Conservation (phyloP, 2,329 filamentous ascomycete genomes). For the Botrytis porri region DNA sequence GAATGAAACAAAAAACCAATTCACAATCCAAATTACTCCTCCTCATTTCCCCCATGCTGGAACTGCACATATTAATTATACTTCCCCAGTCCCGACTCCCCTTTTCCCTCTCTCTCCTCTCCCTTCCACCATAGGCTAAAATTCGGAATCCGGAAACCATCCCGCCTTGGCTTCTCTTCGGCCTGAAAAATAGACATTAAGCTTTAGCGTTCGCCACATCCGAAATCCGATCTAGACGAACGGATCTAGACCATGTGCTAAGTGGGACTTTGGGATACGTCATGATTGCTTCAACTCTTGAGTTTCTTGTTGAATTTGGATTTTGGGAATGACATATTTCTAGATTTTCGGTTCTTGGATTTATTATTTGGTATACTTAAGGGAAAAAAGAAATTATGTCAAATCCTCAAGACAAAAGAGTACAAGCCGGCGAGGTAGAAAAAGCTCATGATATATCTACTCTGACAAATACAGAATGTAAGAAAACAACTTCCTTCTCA, state of each 20-base stretch:
- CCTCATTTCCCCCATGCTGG: neutral
- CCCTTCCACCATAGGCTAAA: neutral
- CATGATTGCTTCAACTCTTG: neutral
- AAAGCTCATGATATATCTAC: slow-evolving; percentile 1
- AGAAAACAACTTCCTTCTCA: neutral
- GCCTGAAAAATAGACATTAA: neutral
- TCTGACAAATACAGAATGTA: slow-evolving; percentile 1
- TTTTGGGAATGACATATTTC: neutral
- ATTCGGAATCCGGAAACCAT: neutral
- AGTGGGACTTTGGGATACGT: neutral
- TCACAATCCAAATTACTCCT: neutral
- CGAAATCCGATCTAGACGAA: neutral
- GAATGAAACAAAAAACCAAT: neutral
- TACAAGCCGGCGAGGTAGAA: slow-evolving; percentile 6
- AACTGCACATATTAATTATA: neutral
- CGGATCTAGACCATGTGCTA: neutral
- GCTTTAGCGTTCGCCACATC: neutral
- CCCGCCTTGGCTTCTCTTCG: neutral
- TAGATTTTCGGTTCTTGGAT: neutral
- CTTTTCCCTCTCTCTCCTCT: neutral
- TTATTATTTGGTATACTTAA: neutral
- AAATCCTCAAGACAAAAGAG: too few relatives aligned
- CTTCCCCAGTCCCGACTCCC: neutral
- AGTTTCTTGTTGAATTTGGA: neutral
- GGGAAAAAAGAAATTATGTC: neutral